A percentile compares a stretch with the other conserved stretches of the same genome.
Conservation (phyloP, 2,329 filamentous ascomycete species). For the Calonectria naviculata region DNA sequence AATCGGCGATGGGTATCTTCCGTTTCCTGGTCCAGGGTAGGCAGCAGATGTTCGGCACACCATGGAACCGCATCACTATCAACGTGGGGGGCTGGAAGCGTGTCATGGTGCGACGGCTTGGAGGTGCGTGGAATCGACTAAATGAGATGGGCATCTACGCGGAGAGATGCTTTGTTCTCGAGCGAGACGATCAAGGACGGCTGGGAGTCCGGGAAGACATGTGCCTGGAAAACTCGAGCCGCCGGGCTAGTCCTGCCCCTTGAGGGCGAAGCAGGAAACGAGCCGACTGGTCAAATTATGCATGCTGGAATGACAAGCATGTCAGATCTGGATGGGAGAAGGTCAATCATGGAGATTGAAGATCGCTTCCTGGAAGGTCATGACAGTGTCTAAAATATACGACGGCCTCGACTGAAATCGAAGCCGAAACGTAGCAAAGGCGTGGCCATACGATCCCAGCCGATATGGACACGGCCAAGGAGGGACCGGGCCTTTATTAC, state of each 20-base stretch:
- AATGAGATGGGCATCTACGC: conserved; percentile 57
- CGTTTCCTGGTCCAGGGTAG: conserved; percentile 45
- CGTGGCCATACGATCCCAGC: not conserved
- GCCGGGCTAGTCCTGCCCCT: conserved; percentile 33
- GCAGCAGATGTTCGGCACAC: conserved; percentile 25
- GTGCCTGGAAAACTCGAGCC: conserved; percentile 41
- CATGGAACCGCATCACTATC: conserved; percentile 56
- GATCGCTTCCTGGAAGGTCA: not conserved
- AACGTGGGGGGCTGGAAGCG: conserved; percentile 61
- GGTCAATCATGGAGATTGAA: not conserved
- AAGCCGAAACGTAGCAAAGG: not conserved
- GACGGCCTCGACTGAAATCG: not conserved
- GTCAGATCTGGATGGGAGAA: not conserved
- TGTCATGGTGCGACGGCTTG: conserved; percentile 56
- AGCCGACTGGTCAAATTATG: not conserved
- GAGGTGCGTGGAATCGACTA: conserved; percentile 52
- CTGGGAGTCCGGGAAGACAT: conserved; percentile 41
- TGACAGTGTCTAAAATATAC: not conserved
- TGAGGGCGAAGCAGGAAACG: conserved; percentile 11
- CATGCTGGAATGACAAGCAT: not conserved
- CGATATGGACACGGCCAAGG: not conserved
- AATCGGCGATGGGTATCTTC: conserved; percentile 49
- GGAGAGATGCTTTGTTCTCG: conserved; percentile 59
- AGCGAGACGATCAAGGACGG: conserved; percentile 38
- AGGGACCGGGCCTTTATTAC: not conserved